Evolutionary conservation across 805 yeast genomes (phyloP), one percentile per base, ranked within the genome.

Genomic region (Lipomyces yamanashiensis): DNA sequence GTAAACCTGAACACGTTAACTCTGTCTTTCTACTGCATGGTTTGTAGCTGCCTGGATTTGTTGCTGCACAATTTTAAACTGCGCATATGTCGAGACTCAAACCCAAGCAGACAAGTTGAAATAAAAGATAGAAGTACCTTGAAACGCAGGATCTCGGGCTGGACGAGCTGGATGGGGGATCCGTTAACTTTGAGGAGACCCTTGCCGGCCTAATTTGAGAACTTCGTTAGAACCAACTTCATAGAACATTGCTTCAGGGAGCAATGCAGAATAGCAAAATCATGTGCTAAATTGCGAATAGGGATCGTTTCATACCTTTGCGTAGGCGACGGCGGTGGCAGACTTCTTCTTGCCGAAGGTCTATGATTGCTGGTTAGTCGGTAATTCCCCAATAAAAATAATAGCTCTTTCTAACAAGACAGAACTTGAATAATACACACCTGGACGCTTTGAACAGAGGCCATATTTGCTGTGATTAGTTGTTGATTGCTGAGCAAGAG

Each of bases 331-430:
- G 80, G 99, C 99, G 78, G 99, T 95, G 79, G 99, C 99, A 81
- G 97, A 90, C 87, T 89, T 95, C 93, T 95, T 95, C 87, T 93
- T 95, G 85, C 99, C 99, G 85, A 95, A 95, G 83, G 98, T 95
- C 97, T 92, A 81, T 60, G 74, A 37, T 28, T 10, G n/a, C 19
- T 7, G 19, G 8, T 34, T 36, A 33, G 52, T 41, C 47, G 19
- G 19, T 28, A 28, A 28, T 28, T 28, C 57, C 13, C 21, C 23
- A 28, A 23, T 28, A 45, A 15, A 10, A 55, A 43, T 2, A 15
- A n/a, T 13, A 28, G 28, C 28, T 28, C 28, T 28, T 28, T 28
- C 19, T 17, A 21, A 17, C 12, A 9, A 51, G 34, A 52, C 10
- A 12, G 37, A 17, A 15, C 9, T 15, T 28, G 34, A 7, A 23